phyloP scores from a whole-genome alignment of 306 rosid species.

The Fragaria ananassa region DNA sequence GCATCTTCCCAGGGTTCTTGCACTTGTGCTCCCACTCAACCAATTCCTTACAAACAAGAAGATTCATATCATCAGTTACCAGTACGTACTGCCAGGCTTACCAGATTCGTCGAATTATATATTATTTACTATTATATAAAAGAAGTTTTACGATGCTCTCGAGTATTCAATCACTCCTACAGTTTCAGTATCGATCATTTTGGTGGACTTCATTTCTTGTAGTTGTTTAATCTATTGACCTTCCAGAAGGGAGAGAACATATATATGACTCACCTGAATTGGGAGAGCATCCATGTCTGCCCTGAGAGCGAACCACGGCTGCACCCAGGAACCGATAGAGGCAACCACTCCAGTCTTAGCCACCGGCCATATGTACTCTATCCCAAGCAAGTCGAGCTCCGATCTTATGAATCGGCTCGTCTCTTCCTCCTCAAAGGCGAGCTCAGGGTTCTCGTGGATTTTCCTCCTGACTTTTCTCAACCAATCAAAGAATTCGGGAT shows the following conservation, averaged over 20 bases:
- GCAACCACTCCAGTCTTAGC: slow-evolving; percentile 55
- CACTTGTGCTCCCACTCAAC: slow-evolving; percentile 68
- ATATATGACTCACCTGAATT: slow-evolving; percentile 26
- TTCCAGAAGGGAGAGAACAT: neutral
- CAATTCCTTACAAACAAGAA: slow-evolving; percentile 42
- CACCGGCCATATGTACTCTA: slow-evolving; percentile 50
- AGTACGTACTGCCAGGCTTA: neutral
- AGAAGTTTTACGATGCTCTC: neutral
- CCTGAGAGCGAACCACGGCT: slow-evolving; percentile 59
- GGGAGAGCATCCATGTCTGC: slow-evolving; percentile 69
- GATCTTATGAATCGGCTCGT: slow-evolving; percentile 49
- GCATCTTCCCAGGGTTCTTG: slow-evolving; percentile 55
- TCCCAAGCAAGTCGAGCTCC: slow-evolving; percentile 44
- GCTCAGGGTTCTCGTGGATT: slow-evolving; percentile 62
- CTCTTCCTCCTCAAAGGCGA: slow-evolving; percentile 48
- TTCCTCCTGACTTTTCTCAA: slow-evolving; percentile 38
- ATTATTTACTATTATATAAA: too few relatives aligned
- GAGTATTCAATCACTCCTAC: neutral
- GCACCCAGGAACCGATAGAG: slow-evolving; percentile 39
- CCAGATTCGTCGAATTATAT: neutral
- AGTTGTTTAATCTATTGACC: neutral
- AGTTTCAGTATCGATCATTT: too few relatives aligned
- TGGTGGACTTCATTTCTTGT: too few relatives aligned
- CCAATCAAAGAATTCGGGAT: slow-evolving; percentile 41
- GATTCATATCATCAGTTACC: neutral